Evolutionary conservation across 768 basidiomycete species (phyloP), one percentile per base, ranked within the genome.

Genomic region (Boletellus ananiceps): DNA sequence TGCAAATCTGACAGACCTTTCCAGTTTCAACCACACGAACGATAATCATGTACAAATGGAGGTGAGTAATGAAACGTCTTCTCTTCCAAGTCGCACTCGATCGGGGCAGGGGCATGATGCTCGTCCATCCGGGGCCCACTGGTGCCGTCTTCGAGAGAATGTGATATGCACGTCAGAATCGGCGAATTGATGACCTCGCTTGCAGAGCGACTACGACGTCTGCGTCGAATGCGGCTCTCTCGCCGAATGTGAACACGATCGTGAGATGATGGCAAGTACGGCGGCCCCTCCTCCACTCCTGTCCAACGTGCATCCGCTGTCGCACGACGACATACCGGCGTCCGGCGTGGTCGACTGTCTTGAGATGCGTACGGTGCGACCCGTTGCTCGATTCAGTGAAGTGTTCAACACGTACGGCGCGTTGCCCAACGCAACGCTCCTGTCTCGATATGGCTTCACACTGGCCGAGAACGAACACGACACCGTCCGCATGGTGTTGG

Each of bases 341-440:
- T 21, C 36, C 9, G 29, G 29, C 46, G 46, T 40, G 39, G 74
- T 75, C 51, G 59, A 70, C 40, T 73, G 61, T 58, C 81, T 78
- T 56, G 87, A 90, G 47, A 88, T 92, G 81, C 81, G 87, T 3
- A 71, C 80, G 1, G 79, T 82, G 51, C 62, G 66, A 13, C 55
- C 67, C n/a, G 74, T 89, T 36, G 65, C 69, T 8, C 70, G 79
- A 0, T 66, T 68, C 35, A 69, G 71, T 9, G 81, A 91, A 49
- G 71, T 88, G 18, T 90, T 81, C 73, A 92, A 92, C 64, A 85
- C 85, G 0, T 92, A 91, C 60, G 82, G 83, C n/a, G 67, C 70
- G 3, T 69, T 89, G 33, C 70, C 72, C 15, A 90, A 89, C 59
- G 79, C 86, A 1, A 69, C 81, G 57, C 74, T 91, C 13, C 70